These are phyloP conservation scores for Salix exigua DNA, from an alignment of 345 rosid species.

Conservation along the genomic window DNA sequence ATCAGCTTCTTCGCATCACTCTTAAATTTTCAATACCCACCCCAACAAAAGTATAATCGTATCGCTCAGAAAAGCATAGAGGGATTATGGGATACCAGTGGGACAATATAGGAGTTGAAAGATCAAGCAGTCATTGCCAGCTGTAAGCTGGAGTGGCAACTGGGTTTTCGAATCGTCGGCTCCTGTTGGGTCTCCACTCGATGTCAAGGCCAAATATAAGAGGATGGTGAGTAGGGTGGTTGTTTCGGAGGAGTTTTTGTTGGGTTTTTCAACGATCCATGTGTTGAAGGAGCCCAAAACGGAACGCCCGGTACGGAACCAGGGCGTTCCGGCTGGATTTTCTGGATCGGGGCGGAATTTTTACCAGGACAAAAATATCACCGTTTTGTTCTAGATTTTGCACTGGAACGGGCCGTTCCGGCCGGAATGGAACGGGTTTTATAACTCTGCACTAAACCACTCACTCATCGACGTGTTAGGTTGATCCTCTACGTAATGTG, in stretches of 20 bases:
- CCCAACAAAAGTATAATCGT: slow-evolving; percentile 33
- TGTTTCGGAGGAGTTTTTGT: slow-evolving; percentile 2
- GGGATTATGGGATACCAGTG: slow-evolving; percentile 22
- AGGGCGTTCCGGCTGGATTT: too few species aligned
- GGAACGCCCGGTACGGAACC: too few species aligned
- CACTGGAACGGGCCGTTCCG: too few species aligned
- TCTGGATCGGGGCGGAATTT: too few species aligned
- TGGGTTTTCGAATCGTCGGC: slow-evolving; percentile 25
- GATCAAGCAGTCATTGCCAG: slow-evolving; percentile 34
- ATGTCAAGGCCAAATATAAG: slow-evolving; percentile 50
- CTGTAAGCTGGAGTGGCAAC: slow-evolving; percentile 45
- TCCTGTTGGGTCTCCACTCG: slow-evolving; percentile 52
- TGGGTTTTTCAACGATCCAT: slow-evolving; percentile 31
- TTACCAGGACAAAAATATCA: too few species aligned
- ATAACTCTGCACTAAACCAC: background rate
- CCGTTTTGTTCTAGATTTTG: too few species aligned
- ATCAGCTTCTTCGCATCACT: slow-evolving; percentile 37
- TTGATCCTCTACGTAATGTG: slow-evolving; percentile 13
- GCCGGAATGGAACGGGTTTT: too few species aligned
- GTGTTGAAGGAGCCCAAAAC: slow-evolving; percentile 7
- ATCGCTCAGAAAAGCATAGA: slow-evolving; percentile 29
- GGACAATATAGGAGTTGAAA: slow-evolving; percentile 40
- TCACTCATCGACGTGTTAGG: slow-evolving; percentile 7
- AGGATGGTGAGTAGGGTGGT: background rate
- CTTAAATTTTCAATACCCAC: slow-evolving; percentile 25